These are phyloP conservation scores for Discostella stelligeroides DNA, from an alignment of 108 stramenopile species.

Conservation along the genomic window DNA sequence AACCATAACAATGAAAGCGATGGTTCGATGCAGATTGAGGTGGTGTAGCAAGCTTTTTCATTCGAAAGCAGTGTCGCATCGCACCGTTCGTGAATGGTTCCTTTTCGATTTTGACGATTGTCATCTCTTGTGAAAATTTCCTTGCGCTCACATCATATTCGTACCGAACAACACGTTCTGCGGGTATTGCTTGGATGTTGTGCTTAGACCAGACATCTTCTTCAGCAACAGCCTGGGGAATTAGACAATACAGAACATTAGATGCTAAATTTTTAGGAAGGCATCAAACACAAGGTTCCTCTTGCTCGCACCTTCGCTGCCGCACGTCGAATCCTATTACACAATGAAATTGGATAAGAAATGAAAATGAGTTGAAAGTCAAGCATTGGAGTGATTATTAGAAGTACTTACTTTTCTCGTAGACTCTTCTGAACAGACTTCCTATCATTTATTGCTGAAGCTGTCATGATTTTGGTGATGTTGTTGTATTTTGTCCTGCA, in stretches of 20 bases:
- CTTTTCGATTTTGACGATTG: conserved; percentile 74
- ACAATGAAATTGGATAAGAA: too few relatives aligned
- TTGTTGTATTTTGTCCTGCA: not conserved
- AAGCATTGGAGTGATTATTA: not conserved
- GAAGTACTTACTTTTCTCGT: conserved; percentile 21
- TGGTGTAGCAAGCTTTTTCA: conserved; percentile 79
- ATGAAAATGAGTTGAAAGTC: not conserved
- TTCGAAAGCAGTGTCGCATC: conserved; percentile 81
- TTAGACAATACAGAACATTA: not conserved
- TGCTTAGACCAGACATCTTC: conserved; percentile 76
- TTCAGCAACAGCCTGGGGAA: conserved; percentile 44
- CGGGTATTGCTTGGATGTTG: conserved; percentile 65
- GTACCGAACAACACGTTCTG: conserved; percentile 77
- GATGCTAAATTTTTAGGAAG: not conserved
- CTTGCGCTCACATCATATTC: conserved; percentile 61
- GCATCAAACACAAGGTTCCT: too few relatives aligned
- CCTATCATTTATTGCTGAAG: conserved; percentile 15
- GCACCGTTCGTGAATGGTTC: conserved; percentile 80
- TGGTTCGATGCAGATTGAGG: conserved; percentile 68
- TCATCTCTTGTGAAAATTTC: conserved; percentile 61
- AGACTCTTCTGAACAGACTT: conserved; percentile 30
- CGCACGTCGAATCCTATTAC: conserved; percentile 19
- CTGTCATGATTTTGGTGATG: not conserved
- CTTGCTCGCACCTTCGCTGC: conserved; percentile 19
- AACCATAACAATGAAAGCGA: conserved; percentile 75